phyloP scores from a whole-genome alignment of 768 basidiomycete species.

The Mycena maculata region DNA sequence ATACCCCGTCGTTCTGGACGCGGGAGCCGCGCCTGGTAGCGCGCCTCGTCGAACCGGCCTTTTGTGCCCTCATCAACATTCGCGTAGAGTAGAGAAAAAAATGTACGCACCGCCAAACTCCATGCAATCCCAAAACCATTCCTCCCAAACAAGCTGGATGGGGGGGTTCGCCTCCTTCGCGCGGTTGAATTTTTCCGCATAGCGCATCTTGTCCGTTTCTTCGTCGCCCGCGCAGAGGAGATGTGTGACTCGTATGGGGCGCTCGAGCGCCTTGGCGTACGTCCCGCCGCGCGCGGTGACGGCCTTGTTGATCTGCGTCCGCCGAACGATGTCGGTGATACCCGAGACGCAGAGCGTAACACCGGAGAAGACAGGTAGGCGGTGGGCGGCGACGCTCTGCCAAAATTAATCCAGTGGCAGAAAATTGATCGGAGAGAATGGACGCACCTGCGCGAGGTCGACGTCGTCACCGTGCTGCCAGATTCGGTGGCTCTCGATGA shows the following conservation, averaged over 20 bases:
- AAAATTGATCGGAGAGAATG: neutral
- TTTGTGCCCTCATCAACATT: slow-evolving; percentile 18
- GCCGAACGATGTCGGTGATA: slow-evolving; percentile 68
- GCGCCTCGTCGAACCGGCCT: slow-evolving; percentile 75
- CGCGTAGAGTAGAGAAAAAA: slow-evolving; percentile 23
- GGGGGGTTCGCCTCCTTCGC: slow-evolving; percentile 68
- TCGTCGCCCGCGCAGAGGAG: slow-evolving; percentile 79
- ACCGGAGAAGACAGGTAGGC: slow-evolving; percentile 56
- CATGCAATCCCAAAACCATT: slow-evolving; percentile 96
- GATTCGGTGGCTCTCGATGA: slow-evolving; percentile 72
- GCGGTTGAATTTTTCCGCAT: slow-evolving; percentile 79
- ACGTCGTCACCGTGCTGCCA: slow-evolving; percentile 89
- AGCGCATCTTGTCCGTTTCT: slow-evolving; percentile 81
- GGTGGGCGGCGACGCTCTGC: slow-evolving; percentile 69
- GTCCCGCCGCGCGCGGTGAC: slow-evolving; percentile 71
- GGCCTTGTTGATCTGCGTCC: slow-evolving; percentile 72
- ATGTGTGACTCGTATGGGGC: slow-evolving; percentile 86
- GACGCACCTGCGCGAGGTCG: slow-evolving; percentile 68
- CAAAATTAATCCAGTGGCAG: neutral
- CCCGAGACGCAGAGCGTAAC: slow-evolving; percentile 82
- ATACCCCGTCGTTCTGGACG: slow-evolving; percentile 65
- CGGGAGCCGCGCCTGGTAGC: slow-evolving; percentile 69
- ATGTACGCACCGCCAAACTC: slow-evolving; percentile 68
- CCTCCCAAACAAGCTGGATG: slow-evolving; percentile 90
- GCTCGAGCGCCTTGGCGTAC: slow-evolving; percentile 81